These are phyloP conservation scores for Guadua angustifolia DNA, from an alignment of 176 grass and related monocot species.

Conservation along the genomic window DNA sequence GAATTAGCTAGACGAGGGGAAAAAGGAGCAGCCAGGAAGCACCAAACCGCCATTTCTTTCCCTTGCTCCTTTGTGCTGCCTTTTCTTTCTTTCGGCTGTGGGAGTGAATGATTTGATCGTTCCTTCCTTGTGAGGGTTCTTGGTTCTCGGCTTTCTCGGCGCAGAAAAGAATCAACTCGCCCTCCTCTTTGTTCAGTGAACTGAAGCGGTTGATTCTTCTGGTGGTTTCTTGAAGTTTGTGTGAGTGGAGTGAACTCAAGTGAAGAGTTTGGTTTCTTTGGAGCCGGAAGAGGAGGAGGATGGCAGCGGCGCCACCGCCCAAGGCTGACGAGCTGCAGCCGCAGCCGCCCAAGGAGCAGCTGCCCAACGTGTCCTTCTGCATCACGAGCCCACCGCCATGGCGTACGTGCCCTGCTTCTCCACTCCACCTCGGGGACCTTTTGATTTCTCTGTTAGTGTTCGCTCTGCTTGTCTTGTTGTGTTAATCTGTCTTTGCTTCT, in stretches of 20 bases:
- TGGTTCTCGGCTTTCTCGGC: background rate
- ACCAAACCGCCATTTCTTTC: background rate
- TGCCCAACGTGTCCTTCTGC: constrained; percentile 74
- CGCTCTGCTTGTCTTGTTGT: background rate
- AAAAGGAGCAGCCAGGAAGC: background rate
- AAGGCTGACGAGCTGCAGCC: constrained; percentile 93
- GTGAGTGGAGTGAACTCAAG: background rate
- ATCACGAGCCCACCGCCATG: constrained; percentile 94
- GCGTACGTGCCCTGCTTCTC: constrained; percentile 63
- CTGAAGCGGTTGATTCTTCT: background rate
- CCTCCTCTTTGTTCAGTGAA: background rate
- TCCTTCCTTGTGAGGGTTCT: constrained; percentile 14
- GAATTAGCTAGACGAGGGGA: constrained; percentile 18
- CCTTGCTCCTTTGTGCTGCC: background rate
- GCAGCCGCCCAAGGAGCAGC: constrained; percentile 89
- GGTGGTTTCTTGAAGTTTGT: background rate
- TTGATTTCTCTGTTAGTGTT: constrained; percentile 26
- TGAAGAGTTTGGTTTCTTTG: constrained; percentile 20
- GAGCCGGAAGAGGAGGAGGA: constrained; percentile 23
- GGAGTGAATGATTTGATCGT: constrained; percentile 21
- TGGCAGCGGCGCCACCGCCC: constrained; percentile 82
- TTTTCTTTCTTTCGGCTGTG: background rate
- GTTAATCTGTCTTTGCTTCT: background rate
- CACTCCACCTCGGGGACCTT: background rate
- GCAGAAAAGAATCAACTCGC: background rate